These are phyloP conservation scores for Ophiocordyceps polyrhachis-furcata DNA, from an alignment of 2,329 filamentous ascomycete genomes.

Conservation along the genomic window DNA sequence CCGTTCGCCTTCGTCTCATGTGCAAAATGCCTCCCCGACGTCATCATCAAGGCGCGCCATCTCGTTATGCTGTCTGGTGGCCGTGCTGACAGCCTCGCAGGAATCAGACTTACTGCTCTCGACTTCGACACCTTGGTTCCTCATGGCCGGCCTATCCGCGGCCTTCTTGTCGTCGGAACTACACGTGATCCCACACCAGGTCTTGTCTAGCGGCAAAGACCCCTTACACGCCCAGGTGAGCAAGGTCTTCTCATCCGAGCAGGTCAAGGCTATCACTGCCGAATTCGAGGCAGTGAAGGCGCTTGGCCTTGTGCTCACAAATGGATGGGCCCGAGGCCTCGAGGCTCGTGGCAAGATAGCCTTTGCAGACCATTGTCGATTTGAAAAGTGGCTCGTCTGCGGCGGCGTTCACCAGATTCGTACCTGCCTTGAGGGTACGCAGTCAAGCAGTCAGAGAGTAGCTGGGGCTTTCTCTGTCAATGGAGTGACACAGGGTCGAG, in stretches of 20 bases:
- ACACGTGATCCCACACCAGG: conserved; percentile 37
- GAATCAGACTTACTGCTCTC: conserved; percentile 53
- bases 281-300: conserved; percentile 45
- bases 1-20: conserved; percentile 51
- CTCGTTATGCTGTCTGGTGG: not conserved
- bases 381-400: conserved; percentile 52
- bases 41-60: conserved; percentile 43
- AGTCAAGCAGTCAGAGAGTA: not conserved
- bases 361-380: conserved; percentile 44
- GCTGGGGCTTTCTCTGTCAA: not conserved
- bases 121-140: conserved; percentile 34
- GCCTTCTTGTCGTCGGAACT: conserved; percentile 43
- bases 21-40: conserved; percentile 41
- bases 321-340: conserved; percentile 68
- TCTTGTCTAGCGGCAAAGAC: conserved; percentile 31
- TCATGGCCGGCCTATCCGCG: conserved; percentile 52
- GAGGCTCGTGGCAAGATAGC: conserved; percentile 40
- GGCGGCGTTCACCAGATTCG: conserved; percentile 22
- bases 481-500: not conserved
- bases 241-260: conserved; percentile 46
- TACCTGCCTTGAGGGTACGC: conserved; percentile 3
- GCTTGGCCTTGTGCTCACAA: conserved; percentile 48
- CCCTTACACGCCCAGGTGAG: conserved; percentile 30
- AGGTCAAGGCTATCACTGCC: conserved; percentile 41
- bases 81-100: conserved; percentile 20